A percentile compares a stretch with the other conserved stretches of the same genome.
These are phyloP conservation scores for Pyrenochaeta sp. DNA, from an alignment of 2,329 filamentous ascomycete genomes.

Conservation along the genomic window DNA sequence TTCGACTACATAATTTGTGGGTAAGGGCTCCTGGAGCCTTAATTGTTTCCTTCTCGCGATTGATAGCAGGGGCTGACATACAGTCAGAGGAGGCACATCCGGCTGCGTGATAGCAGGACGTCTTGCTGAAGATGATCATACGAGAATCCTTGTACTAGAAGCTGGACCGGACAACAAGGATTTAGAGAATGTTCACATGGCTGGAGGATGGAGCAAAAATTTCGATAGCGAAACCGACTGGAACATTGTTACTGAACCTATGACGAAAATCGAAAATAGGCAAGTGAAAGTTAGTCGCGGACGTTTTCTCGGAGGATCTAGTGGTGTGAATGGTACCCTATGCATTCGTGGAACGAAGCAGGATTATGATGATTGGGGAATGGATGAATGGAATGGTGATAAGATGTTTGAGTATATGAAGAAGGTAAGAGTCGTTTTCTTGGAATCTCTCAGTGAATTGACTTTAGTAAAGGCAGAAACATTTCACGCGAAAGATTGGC, in stretches of 20 bases:
- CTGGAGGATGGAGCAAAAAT: constrained; percentile 59
- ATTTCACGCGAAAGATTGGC: constrained; percentile 67
- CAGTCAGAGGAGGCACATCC: constrained; percentile 55
- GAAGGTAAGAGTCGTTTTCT: constrained; percentile 49
- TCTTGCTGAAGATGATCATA: constrained; percentile 55
- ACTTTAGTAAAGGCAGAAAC: constrained; percentile 56
- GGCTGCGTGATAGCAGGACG: constrained; percentile 60
- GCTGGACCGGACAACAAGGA: constrained; percentile 56
- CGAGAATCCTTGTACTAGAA: constrained; percentile 57
- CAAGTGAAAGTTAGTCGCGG: constrained; percentile 60
- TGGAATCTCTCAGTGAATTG: fast-evolving
- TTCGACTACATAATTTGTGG: constrained; percentile 42
- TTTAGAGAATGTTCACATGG: constrained; percentile 62
- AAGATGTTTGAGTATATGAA: constrained; percentile 66
- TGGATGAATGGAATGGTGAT: constrained; percentile 65
- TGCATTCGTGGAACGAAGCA: constrained; percentile 60
- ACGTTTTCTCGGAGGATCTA: constrained; percentile 60
- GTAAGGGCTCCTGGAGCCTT: constrained; percentile 6
- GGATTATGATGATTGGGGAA: constrained; percentile 64
- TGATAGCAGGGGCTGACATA: background rate
- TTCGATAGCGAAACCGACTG: constrained; percentile 61
- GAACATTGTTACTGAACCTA: constrained; percentile 58
- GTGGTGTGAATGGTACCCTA: constrained; percentile 61
- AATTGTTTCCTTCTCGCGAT: background rate
- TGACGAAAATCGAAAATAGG: constrained; percentile 51